Base-by-base conservation (phyloP, 257 asterid genomes). In the Paraleonurus japonicus region DNA sequence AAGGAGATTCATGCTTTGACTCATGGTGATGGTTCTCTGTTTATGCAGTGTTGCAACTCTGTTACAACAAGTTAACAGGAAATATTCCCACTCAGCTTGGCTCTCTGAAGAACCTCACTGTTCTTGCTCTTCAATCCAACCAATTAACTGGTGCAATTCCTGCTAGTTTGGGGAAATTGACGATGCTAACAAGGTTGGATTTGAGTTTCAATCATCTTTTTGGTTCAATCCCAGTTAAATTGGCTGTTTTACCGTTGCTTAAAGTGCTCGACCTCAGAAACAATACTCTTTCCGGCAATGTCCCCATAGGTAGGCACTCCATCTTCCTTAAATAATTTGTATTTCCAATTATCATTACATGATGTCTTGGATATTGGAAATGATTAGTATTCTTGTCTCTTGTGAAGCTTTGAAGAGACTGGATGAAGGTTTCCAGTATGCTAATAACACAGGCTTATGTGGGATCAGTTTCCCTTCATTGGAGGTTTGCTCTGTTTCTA, bases 61-160 rank as follows among this genome's bases (percentile, higher is more conserved):
- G 96, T 73, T 84, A 87, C 86, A 95, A 95, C 85, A 86, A 75
- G 72, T 82, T 95, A 66, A 81, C 70, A 70, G 98, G 98, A 72
- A 81, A 81, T 68, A 84, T 95, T 53, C 99, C 99, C 2, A 79
- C 88, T 80, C 86, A 86, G 81, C 79, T 91, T 73, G 93, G 95
- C 51, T 76, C 81, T 48, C 61, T 88, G 30, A 85, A 81, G 85
- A 88, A 85, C 33, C 96, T 92, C 59, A 84, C 50, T 79, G 99
- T 91, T 77, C 89, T 92, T 71, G 96, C 98, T 58, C 87, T 95
- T 47, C 99, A 95, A 70, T 84, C 85, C 80, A 95, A 91, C 82
- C 85, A 81, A 74, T 80, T 95, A 80, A 81, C 71, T 30, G 98
- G 96, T 65, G 98, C 99, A 24, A 94, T 94, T 77, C 99, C 98